Evolutionary conservation across 768 basidiomycete genomes (phyloP), one percentile per base, ranked within the genome.

Genomic region (Filobasidium floriforme): DNA sequence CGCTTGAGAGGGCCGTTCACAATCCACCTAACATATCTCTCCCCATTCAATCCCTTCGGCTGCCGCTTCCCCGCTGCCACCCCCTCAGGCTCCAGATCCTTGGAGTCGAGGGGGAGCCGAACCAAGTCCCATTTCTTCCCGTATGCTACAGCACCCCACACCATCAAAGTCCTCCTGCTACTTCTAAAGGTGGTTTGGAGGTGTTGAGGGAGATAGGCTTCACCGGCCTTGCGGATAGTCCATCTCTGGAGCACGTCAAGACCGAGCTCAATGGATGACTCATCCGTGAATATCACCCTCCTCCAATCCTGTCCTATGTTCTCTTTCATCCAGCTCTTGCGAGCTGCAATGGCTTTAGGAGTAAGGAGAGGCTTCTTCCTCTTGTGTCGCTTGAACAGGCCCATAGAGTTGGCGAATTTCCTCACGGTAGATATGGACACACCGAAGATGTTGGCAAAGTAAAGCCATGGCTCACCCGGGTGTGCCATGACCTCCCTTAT

Each of bases 241-340:
- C 52, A 54, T 22, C 26, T 18, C 26, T 26, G 15, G 9, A 18
- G 10, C 9, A 54, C 10, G 22, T 54, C 52, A 10, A n/a, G 18
- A 18, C 52, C 52, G 11, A 54, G 15, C 52, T 54, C 52, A 12
- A 54, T 18, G 18, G 26, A n/a, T 22, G 52, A 11, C 22, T 54
- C 52, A 54, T 54, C 52, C 15, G 52, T 11, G 52, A 12, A 54
- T 18, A 54, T 54, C 9, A 54, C 26, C 11, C 52, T 10, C 52
- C 22, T 54, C 52, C 52, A 54, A 22, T 54, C 52, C 52, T 54
- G 52, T 10, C 26, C 52, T 12, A 18, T 24, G 52, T 54, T 54
- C 12, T 11, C 52, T 54, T 11, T 54, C 12, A 10, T 22, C 52
- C 52, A 54, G 11, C 10, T 11, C 15, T 26, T 18, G 9, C 52